phyloP scores from a whole-genome alignment of 805 yeast genomes.

The Saccharomycopsis vini region DNA sequence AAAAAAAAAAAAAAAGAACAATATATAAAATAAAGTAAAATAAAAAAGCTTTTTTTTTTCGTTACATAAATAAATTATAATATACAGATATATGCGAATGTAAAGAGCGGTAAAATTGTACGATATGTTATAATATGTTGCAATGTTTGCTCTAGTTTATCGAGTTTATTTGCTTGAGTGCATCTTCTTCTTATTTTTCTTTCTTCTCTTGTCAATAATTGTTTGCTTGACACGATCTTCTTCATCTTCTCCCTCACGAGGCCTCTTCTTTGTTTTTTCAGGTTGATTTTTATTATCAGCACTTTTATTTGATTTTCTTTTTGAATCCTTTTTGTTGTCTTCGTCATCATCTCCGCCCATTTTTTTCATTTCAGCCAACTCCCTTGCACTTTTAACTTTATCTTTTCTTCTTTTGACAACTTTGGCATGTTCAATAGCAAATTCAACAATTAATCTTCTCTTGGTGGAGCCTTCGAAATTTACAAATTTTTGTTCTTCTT shows the following conservation, averaged over 20 bases:
- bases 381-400: conserved; percentile 38
- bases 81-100: no score
- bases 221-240: conserved; percentile 1
- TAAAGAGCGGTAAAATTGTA: no score
- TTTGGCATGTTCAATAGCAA: conserved; percentile 92
- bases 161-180: no score
- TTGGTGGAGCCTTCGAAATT: conserved; percentile 33
- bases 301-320: conserved; percentile 16
- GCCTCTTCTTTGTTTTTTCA: conserved; percentile 20
- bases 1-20: no score
- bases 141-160: no score
- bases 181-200: conserved; percentile 6
- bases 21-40: no score
- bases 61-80: no score
- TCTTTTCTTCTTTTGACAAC: conserved; percentile 88
- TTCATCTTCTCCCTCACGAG: neutral
- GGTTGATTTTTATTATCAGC: conserved; percentile 19
- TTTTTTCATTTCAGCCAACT: conserved; percentile 24
- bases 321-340: conserved; percentile 18
- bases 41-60: no score
- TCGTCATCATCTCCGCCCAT: conserved; percentile 23
- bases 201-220: conserved; percentile 8
- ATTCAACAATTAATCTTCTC: conserved; percentile 84
- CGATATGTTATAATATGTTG: no score
- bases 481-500: conserved; percentile 47